Base-by-base conservation (phyloP, 2,329 filamentous ascomycete species). In the Paecilomyces dactylethromorphus region DNA sequence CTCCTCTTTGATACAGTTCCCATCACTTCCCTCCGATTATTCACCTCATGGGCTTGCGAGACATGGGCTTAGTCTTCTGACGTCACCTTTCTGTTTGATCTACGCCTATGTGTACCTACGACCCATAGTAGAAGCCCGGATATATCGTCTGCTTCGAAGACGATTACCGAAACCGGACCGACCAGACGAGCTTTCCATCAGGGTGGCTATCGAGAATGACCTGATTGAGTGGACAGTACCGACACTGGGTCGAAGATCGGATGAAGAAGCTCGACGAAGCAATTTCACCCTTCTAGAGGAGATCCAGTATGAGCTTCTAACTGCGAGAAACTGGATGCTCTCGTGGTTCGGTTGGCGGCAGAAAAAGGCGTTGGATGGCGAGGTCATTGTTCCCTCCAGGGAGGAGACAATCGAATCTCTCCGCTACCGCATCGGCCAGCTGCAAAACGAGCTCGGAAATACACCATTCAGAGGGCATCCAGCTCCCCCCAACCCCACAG, bases 191-290 rank as follows among this genome's bases (percentile, higher is more conserved):
- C 67, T 76, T 29, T 78, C 75, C 7, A 68, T 78, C 56, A 69
- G 71, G 56, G 74, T 77, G 58, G 75, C 75, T 7, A 65, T 69
- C n/a, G 74, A 77, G 50, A 75, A 76, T 61, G 76, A 76, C 50
- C 68, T 78, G 15, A 68, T 77, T 51, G 75, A 77, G 56, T 77
- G 75, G 75, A 74, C 76, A 49, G 69, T 75, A 22, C 75, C 75
- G 11, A 69, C 69, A 3, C 64, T 76, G 6, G 75, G 74, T 3
- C 73, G 74, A 50, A 69, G 72, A 56, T 67, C 73, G n/a, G 70
- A 73, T 53, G 74, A 78, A 60, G 75, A 77, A 59, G 67, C 66
- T 55, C 64, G 66, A n/a, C 73, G 75, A 39, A 66, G 67, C 54
- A 70, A 68, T 53, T 65, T 78, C 18, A 69, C 73, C 6, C 59